Evolutionary conservation across 2,329 filamentous ascomycete species (phyloP).

Genomic region (Fusarium ambrosium): DNA sequence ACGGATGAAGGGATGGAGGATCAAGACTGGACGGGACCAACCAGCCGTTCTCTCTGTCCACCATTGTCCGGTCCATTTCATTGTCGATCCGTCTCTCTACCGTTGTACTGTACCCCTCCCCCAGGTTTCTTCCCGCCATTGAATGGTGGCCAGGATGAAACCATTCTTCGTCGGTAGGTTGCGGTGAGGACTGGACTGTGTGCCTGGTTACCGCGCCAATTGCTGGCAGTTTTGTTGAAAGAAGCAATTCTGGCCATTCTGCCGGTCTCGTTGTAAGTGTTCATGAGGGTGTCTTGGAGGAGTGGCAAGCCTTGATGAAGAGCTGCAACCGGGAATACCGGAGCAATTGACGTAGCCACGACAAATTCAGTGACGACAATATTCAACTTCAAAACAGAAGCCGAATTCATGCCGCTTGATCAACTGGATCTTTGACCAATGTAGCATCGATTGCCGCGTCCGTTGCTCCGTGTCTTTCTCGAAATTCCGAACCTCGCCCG

Average conservation of each 20-base stretch:
- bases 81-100: background rate
- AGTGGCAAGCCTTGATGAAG: background rate
- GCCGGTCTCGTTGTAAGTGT: slow-evolving; percentile 8
- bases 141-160: background rate
- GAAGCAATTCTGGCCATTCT: background rate
- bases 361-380: background rate
- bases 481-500: slow-evolving; percentile 46
- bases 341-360: background rate
- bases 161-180: background rate
- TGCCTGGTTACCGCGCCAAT: slow-evolving; percentile 1
- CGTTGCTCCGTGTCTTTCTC: slow-evolving; percentile 39
- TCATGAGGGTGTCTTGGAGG: background rate
- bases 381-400: background rate
- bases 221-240: background rate
- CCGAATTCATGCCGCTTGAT: background rate
- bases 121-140: slow-evolving; percentile 11
- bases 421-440: background rate
- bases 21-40: slow-evolving; percentile 25
- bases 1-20: slow-evolving; percentile 37
- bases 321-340: background rate
- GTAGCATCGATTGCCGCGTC: background rate
- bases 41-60: background rate
- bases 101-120: slow-evolving; percentile 6
- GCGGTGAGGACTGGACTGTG: background rate
- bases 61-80: background rate